Evolutionary conservation across 2,329 filamentous ascomycete genomes (phyloP).

Genomic region (Alternaria brassicae): DNA sequence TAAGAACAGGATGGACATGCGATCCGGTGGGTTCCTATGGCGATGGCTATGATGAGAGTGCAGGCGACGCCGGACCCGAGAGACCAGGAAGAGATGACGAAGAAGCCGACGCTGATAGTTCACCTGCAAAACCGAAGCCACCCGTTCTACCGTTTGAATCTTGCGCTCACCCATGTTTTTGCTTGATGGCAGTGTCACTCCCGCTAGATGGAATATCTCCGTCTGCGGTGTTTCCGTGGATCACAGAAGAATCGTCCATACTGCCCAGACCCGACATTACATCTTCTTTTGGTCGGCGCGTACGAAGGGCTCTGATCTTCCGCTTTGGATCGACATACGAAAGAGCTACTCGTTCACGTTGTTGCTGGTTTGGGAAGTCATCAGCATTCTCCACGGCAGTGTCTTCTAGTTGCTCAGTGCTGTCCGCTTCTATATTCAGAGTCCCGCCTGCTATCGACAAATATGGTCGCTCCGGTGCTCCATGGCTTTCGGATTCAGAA

Average conservation of each 20-base stretch:
- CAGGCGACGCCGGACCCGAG: neutral
- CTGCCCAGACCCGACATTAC: neutral
- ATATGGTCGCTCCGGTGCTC: neutral
- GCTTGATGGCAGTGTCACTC: neutral
- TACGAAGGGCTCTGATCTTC: neutral
- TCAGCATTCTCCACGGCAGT: neutral
- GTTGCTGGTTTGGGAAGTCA: neutral
- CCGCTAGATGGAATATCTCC: neutral
- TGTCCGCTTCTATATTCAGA: neutral
- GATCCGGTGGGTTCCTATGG: neutral
- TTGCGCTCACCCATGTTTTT: neutral
- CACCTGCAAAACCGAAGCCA: neutral
- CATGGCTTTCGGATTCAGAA: neutral
- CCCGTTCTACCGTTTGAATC: neutral
- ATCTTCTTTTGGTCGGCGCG: neutral
- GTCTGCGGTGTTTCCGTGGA: neutral
- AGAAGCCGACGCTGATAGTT: neutral
- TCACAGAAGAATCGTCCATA: neutral
- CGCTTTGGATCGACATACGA: neutral
- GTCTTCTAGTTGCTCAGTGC: neutral
- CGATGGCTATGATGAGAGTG: neutral
- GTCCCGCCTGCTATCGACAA: neutral
- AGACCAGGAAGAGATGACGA: neutral
- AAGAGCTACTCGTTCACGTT: neutral
- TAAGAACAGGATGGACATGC: neutral